Conservation (phyloP, 1,284 basidiomycete species). For the Microbotryum lychnidis-dioicae region DNA sequence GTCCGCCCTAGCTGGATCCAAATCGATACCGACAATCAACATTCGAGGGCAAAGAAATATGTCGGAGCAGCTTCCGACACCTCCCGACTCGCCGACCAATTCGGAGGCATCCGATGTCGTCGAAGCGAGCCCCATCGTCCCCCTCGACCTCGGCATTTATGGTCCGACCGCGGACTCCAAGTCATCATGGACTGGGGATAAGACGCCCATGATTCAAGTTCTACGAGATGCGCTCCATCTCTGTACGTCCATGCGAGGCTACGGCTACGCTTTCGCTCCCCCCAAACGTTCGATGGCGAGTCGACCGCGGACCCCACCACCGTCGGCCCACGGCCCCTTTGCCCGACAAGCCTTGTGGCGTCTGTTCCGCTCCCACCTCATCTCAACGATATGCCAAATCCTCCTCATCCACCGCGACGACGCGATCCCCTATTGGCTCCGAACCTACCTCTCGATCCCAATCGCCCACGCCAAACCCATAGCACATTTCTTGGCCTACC, state of each 20-base stretch:
- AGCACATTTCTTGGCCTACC: conserved; percentile 8
- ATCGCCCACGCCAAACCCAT: background rate
- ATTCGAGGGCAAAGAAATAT: too few relatives aligned
- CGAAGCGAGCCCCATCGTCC: background rate
- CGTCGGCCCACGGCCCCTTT: background rate
- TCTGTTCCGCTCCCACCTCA: conserved; percentile 1
- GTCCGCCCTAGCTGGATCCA: background rate
- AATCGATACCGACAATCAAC: background rate
- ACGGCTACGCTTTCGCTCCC: conserved; percentile 19
- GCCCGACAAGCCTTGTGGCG: background rate
- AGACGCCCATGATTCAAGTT: conserved; percentile 5
- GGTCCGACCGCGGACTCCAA: background rate
- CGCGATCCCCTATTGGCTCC: background rate
- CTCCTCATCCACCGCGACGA: conserved; percentile 16
- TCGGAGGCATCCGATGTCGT: conserved; percentile 4
- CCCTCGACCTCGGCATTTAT: background rate
- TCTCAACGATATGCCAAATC: conserved; percentile 7
- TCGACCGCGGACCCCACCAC: too few relatives aligned
- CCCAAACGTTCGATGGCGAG: background rate
- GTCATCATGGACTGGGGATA: background rate
- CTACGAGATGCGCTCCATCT: conserved; percentile 16
- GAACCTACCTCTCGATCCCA: background rate
- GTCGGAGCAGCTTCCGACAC: conserved; percentile 9
- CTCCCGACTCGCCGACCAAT: conserved; percentile 9
- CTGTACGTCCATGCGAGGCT: conserved; percentile 10